These are phyloP conservation scores for Apiospora pterosperma DNA, from an alignment of 2,329 filamentous ascomycete genomes.

Conservation along the genomic window DNA sequence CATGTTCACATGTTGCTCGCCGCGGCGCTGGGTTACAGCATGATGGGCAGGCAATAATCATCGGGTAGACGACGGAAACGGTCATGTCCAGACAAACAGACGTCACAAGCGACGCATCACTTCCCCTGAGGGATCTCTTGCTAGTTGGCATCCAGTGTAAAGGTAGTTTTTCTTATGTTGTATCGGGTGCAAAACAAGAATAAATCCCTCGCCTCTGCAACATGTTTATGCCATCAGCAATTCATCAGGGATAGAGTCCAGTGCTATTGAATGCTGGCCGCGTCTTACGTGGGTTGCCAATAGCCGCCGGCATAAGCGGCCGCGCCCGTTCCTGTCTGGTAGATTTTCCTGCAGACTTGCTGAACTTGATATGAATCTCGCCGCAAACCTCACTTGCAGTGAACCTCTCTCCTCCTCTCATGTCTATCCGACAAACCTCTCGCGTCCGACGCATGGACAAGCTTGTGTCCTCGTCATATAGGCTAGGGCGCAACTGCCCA, in stretches of 20 bases:
- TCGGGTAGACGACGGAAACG: not conserved
- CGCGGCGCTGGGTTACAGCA: not conserved
- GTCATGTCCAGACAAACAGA: not conserved
- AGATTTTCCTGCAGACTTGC: not conserved
- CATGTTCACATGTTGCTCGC: not conserved
- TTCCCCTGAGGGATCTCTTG: not conserved
- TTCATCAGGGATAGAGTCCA: not conserved
- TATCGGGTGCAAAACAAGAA: not conserved
- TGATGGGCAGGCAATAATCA: not conserved
- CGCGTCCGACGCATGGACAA: not conserved
- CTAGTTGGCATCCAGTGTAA: not conserved
- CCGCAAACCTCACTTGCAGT: too few relatives aligned
- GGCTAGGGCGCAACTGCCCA: too few relatives aligned
- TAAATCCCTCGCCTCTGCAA: not conserved
- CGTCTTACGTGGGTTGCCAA: not conserved
- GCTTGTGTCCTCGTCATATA: too few relatives aligned
- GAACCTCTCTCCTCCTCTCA: too few relatives aligned
- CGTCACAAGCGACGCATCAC: not conserved
- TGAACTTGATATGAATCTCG: too few relatives aligned
- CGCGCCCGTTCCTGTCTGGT: not conserved
- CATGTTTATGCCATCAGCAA: not conserved
- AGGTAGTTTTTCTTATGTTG: not conserved
- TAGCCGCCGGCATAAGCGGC: not conserved
- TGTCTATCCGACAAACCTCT: not conserved
- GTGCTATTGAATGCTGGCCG: not conserved